These are phyloP conservation scores for Prunus persica DNA, from an alignment of 306 rosid species.

Conservation along the genomic window Prunus_persica_NCBIv2 NC_034012.1:22088501-22089000, in stretches of 20 bases:
- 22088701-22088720: slow-evolving; percentile 35
- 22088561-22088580: background rate
- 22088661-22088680: slow-evolving; percentile 56
- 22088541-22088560: background rate
- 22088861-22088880: slow-evolving; percentile 61
- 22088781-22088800: slow-evolving; percentile 40
- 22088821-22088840: slow-evolving; percentile 63
- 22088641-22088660: slow-evolving; percentile 68
- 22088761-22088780: slow-evolving; percentile 28
- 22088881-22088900: slow-evolving; percentile 79
- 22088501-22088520: slow-evolving; percentile 7
- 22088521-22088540: too few species aligned
- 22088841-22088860: slow-evolving; percentile 30
- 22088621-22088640: slow-evolving; percentile 84
- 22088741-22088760: slow-evolving; percentile 65
- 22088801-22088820: slow-evolving; percentile 64
- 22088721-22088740: slow-evolving; percentile 19
- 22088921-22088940: slow-evolving; percentile 44
- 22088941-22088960: background rate
- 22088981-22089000: too few species aligned
- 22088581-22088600: background rate
- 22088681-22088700: slow-evolving; percentile 46
- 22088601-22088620: background rate
- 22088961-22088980: too few species aligned
- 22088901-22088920: slow-evolving; percentile 85